Base-by-base conservation (phyloP, 1,139 yeast genomes). In the Zygosaccharomyces sapae region DNA sequence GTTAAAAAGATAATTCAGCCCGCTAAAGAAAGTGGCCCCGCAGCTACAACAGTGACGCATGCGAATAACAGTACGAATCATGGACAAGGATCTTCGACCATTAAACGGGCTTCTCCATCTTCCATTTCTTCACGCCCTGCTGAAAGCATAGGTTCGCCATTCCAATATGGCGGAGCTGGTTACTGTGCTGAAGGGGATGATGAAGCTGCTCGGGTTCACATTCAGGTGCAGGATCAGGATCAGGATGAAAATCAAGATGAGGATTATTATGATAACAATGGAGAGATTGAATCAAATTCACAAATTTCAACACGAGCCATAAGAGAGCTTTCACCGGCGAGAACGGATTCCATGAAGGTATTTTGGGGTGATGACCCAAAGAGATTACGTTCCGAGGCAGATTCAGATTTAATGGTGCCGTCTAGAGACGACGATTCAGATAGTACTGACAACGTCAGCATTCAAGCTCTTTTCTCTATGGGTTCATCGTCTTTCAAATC, bases 391-490 rank as follows among this genome's bases (percentile, higher is more conserved):
- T 39, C 27, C 18, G 41, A 40, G 44, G 31, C 40, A 22, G 29
- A 33, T 5, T n/a, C 42, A 30, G 46, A 45, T 18, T 4, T 27
- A 4, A 9, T 29, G 27, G 34, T 29, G 20, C 12, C 38, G 56
- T 62, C 8, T 7, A 35, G 45, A 6, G 43, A 40, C 9, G 51
- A 27, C 34, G 52, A 33, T 33, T 45, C 46, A 27, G 51, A 41
- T 30, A 38, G 47, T 4, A 41, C 46, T 2, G 75, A 71, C 45
- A 70, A 71, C 53, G 66, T 74, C 39, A 75, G 80, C 53, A 77
- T 81, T 18, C 71, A 69, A 3, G 83, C 84, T 0, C 63, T 79
- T 41, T 71, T 77, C 50, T 78, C 83, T 16, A 67, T 77, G 37
- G 67, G 73, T 19, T 76, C 81, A 1, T 61, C 70, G 1, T 79